Evolutionary conservation across 2,329 filamentous ascomycete genomes (phyloP), one percentile per base, ranked within the genome.

Genomic region (Verticillium tricorpus): DNA sequence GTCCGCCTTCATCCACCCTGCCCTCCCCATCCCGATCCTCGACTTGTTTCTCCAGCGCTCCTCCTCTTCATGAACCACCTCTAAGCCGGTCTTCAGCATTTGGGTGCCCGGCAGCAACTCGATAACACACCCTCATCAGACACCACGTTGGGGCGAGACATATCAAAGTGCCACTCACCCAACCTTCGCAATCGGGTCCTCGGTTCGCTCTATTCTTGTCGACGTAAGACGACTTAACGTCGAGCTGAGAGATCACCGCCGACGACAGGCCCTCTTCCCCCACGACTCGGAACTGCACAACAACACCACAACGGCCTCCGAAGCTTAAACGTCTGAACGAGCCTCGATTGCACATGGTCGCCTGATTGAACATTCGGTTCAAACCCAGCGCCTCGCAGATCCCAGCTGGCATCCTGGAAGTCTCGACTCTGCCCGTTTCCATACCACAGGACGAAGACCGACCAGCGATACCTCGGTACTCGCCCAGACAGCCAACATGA

Each of bases 401-500:
- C 19, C 45, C 22, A 8, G 8, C 11, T 11, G 19, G 11, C 45
- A 52, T 52, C 12, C 45, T 25, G 45, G n/a, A n/a, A 52, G 12
- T 14, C 11, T 52, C 45, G 19, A 40, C 45, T 22, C 45, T 5
- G 9, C 34, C 34, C 34, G 14, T 14, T 22, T 52, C n/a, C n/a
- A 25, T 19, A 9, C n/a, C 9, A 25, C 19, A 25, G 19, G n/a
- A 52, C 45, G n/a, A 22, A 19, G 5, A 4, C 19, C 9, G 39
- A 52, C 45, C 34, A 14, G 12, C n/a, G 8, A 22, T 19, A 25
- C 19, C 5, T 52, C 45, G 45, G 25, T 52, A 11, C 19, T 25
- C 45, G 28, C 50, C 50, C 25, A 17, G 28, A 19, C 22, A 35
- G 17, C 31, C 59, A 71, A 40, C 62, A 82, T 81, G 80, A 81